Evolutionary conservation across 1,284 basidiomycete genomes (phyloP).

Genomic region (Anthracocystis setariae): DNA sequence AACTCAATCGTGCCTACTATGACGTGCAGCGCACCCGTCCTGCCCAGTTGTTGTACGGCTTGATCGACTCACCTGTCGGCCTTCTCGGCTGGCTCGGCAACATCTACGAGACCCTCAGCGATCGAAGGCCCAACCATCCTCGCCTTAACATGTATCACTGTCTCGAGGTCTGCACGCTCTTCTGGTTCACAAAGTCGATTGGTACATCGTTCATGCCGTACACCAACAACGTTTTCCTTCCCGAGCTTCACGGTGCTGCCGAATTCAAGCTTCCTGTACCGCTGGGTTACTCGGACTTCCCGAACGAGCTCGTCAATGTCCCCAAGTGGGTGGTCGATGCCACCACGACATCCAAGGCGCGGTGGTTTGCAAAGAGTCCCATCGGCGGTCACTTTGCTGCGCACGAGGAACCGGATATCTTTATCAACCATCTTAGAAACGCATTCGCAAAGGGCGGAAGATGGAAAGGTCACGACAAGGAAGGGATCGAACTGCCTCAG

Average conservation of each 20-base stretch:
- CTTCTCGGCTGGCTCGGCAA: conserved; percentile 53
- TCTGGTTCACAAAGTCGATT: conserved; percentile 52
- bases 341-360: conserved; percentile 34
- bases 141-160: conserved; percentile 42
- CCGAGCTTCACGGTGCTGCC: conserved; percentile 38
- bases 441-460: conserved; percentile 45
- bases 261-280: conserved; percentile 43
- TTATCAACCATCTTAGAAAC: conserved; percentile 50
- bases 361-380: conserved; percentile 43
- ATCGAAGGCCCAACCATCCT: conserved; percentile 23
- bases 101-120: conserved; percentile 42
- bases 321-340: conserved; percentile 41
- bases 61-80: conserved; percentile 54
- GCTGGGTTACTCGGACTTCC: conserved; percentile 53
- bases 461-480: conserved; percentile 24
- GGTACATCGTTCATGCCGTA: conserved; percentile 58
- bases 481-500: conserved; percentile 23
- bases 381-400: conserved; percentile 59
- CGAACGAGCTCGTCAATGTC: conserved; percentile 50
- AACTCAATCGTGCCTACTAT: conserved; percentile 51
- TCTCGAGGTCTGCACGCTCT: conserved; percentile 40
- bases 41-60: conserved; percentile 44
- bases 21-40: conserved; percentile 46
- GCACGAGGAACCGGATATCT: conserved; percentile 53
- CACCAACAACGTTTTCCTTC: conserved; percentile 46